Conservation (phyloP, 352 stramenopile genomes). For the Pythium aristosporum region DNA sequence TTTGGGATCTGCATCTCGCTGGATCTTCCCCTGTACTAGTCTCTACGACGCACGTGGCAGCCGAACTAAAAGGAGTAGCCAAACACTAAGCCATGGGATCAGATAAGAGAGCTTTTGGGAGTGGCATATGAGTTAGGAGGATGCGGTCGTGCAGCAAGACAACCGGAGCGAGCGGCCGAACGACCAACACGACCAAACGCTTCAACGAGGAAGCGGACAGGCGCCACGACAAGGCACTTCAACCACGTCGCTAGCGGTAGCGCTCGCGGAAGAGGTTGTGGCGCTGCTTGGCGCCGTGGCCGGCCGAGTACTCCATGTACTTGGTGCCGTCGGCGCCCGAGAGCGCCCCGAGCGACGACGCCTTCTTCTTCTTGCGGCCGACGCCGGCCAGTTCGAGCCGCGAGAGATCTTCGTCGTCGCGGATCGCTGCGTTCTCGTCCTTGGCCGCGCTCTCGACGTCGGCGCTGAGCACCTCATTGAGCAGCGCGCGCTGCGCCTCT, state of each 20-base stretch:
- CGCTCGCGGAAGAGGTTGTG: conserved; percentile 87
- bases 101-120: too few species aligned
- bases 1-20: background rate
- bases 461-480: conserved; percentile 80
- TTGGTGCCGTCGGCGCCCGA: conserved; percentile 76
- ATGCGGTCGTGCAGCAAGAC: background rate
- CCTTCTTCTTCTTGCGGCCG: conserved; percentile 79
- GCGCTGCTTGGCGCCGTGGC: conserved; percentile 78
- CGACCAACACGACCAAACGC: background rate
- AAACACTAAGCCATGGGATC: too few species aligned
- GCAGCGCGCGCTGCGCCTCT: conserved; percentile 67
- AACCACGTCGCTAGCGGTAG: conserved; percentile 34
- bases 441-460: conserved; percentile 80
- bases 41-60: background rate
- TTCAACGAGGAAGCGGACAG: too few species aligned
- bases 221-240: too few species aligned
- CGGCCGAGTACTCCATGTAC: conserved; percentile 88
- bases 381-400: conserved; percentile 52
- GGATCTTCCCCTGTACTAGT: background rate
- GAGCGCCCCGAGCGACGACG: conserved; percentile 66
- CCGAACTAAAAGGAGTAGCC: background rate
- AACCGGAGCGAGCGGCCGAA: background rate
- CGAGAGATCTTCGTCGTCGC: conserved; percentile 80
- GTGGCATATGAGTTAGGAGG: background rate
- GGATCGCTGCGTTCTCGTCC: conserved; percentile 82